phyloP scores from a whole-genome alignment of 176 grass and related monocot species.

The Bonia amplexicaulis region DNA sequence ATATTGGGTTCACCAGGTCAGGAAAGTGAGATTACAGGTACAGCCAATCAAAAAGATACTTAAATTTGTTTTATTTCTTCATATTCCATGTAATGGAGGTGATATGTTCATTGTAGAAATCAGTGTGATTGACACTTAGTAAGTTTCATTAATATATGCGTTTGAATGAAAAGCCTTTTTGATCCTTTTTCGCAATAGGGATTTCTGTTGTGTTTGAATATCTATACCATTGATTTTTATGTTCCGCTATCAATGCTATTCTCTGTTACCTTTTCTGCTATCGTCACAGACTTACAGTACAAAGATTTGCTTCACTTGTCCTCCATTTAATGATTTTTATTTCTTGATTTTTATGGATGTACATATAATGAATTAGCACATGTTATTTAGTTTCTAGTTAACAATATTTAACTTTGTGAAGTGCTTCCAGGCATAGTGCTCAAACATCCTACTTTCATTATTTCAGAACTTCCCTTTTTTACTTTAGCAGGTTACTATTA shows the following conservation, averaged over 20 bases:
- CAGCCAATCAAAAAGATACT: not conserved
- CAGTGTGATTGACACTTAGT: not conserved
- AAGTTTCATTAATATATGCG: not conserved
- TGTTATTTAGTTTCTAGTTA: not conserved
- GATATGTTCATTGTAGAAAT: not conserved
- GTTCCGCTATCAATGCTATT: not conserved
- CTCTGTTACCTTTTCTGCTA: not conserved
- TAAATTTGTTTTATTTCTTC: not conserved
- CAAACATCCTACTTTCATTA: not conserved
- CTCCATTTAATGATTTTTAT: not conserved
- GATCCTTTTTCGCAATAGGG: not conserved
- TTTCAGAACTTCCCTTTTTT: not conserved
- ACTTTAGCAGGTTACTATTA: not conserved
- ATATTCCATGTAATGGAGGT: not conserved
- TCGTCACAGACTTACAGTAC: not conserved
- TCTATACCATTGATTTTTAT: not conserved
- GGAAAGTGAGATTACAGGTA: constrained; percentile 98
- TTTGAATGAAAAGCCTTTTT: not conserved
- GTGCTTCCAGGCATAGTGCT: not conserved
- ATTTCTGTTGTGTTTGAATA: not conserved
- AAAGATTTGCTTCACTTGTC: not conserved
- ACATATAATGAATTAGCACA: not conserved
- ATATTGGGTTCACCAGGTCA: constrained; percentile 95
- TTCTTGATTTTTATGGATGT: not conserved
- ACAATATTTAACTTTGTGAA: not conserved